Evolutionary conservation across 805 yeast genomes (phyloP), one percentile per base, ranked within the genome.

Genomic region (Metahyphopichia silvanorum): DNA sequence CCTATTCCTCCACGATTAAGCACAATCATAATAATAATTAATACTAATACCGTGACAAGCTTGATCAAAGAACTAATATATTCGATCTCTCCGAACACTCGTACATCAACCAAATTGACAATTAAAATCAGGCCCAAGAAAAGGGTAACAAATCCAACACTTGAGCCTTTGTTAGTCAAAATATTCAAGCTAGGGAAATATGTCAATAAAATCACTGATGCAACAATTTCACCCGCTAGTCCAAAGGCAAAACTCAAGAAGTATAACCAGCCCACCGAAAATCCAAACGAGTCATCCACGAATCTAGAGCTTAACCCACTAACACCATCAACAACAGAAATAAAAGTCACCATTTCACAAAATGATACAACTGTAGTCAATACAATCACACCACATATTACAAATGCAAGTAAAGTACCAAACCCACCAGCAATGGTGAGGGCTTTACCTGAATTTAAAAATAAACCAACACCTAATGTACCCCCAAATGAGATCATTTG

Each of bases 401-500:
- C 34, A 49, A 79, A 83, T 2, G 91, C 89, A 10, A 84, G 44
- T 4, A 84, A 56, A 6, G 86, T 76, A 0, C 94, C 94, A 32
- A 84, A 60, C 1, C 91, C 91, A 2, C 94, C 94, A 2, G 85
- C 82, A 12, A 79, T 77, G 13, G 79, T 68, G 32, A 84, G 70
- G 1, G 87, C 84, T 46, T 82, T 80, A 3, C 93, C 89, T 5
- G 83, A 74, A 26, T 80, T 76, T 16, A 84, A 58, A 35, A 81
- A 70, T 13, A 84, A 55, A 0, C 94, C 93, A 11, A 84, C 91
- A 1, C 93, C 93, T 4, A 84, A 54, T 0, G 89, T 82, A 2
- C 88, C 91, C 3, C 88, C 87, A 19, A 85, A 63, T 0, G 89
- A 84, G 29, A 84, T 79, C 79, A 83, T 81, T 49, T 83, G 88